phyloP scores from a whole-genome alignment of 192 early-diverging fungal genomes.

The Coemansia aciculifera region DNA sequence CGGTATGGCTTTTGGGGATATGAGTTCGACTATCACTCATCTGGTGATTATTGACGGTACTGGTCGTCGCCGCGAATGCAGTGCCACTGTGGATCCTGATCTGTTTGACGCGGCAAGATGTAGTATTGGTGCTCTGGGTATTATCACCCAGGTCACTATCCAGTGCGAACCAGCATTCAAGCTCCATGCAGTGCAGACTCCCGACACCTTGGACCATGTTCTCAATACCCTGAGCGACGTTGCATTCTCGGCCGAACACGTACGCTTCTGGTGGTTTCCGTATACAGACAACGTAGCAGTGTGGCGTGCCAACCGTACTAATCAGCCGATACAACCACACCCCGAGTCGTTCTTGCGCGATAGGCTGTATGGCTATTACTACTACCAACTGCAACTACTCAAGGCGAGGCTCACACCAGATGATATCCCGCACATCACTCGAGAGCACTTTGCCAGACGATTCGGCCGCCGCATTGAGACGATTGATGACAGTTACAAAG shows the following conservation, averaged over 20 bases:
- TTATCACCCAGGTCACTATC: conserved; percentile 66
- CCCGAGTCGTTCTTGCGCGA: conserved; percentile 35
- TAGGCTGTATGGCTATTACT: conserved; percentile 1
- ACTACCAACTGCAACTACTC: conserved; percentile 50
- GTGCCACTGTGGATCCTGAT: conserved; percentile 44
- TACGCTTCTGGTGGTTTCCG: conserved; percentile 79
- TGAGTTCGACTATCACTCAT: conserved; percentile 59
- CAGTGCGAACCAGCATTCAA: conserved; percentile 66
- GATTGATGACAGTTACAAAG: conserved; percentile 52
- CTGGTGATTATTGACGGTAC: conserved; percentile 65
- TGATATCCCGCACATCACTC: conserved; percentile 21
- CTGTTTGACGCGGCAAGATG: conserved; percentile 71
- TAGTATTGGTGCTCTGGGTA: conserved; percentile 66
- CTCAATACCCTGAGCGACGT: conserved; percentile 56
- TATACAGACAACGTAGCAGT: conserved; percentile 69
- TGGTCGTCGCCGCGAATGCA: conserved; percentile 58
- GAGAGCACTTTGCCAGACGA: conserved; percentile 60
- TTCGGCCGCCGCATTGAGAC: conserved; percentile 54
- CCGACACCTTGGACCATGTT: conserved; percentile 59
- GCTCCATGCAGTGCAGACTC: conserved; percentile 67
- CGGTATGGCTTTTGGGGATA: conserved; percentile 61
- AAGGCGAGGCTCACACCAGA: conserved; percentile 26
- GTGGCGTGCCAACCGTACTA: conserved; percentile 67
- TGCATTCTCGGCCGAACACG: conserved; percentile 68
- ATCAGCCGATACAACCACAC: conserved; percentile 20